phyloP scores from a whole-genome alignment of 306 rosid genomes.

The Malus asiatica region DNA sequence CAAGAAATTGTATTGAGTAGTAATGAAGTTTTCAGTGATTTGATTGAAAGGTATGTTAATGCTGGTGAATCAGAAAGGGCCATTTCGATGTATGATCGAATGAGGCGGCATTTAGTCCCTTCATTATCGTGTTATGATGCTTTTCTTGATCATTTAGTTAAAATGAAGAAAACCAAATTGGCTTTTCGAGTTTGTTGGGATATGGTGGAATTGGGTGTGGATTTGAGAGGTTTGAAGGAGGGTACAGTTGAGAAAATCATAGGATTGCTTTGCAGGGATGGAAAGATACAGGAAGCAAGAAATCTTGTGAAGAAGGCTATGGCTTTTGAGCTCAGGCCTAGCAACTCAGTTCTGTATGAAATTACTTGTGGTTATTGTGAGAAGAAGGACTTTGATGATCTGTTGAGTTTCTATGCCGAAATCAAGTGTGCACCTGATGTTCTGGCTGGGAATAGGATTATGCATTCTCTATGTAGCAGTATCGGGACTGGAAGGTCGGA shows the following conservation, averaged over 20 bases:
- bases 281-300: slow-evolving; percentile 68
- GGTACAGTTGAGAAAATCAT: slow-evolving; percentile 44
- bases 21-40: slow-evolving; percentile 29
- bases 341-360: slow-evolving; percentile 45
- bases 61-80: slow-evolving; percentile 51
- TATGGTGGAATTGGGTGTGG: slow-evolving; percentile 36
- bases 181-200: slow-evolving; percentile 42
- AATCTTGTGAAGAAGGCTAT: slow-evolving; percentile 56
- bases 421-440: slow-evolving; percentile 45
- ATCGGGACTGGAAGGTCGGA: slow-evolving; percentile 54
- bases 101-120: slow-evolving; percentile 37
- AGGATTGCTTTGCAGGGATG: slow-evolving; percentile 52
- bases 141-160: slow-evolving; percentile 45
- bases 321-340: slow-evolving; percentile 33
- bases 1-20: slow-evolving; percentile 28
- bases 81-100: slow-evolving; percentile 32
- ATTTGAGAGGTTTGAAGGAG: slow-evolving; percentile 35
- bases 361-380: slow-evolving; percentile 78
- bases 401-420: slow-evolving; percentile 64
- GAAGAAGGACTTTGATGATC: slow-evolving; percentile 71
- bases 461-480: slow-evolving; percentile 45
- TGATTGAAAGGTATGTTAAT: slow-evolving; percentile 48
- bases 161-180: slow-evolving; percentile 32
- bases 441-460: slow-evolving; percentile 53
- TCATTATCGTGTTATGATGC: slow-evolving; percentile 32